Evolutionary conservation across 352 stramenopile species (phyloP).

Genomic region (Phytophthora pistaciae): DNA sequence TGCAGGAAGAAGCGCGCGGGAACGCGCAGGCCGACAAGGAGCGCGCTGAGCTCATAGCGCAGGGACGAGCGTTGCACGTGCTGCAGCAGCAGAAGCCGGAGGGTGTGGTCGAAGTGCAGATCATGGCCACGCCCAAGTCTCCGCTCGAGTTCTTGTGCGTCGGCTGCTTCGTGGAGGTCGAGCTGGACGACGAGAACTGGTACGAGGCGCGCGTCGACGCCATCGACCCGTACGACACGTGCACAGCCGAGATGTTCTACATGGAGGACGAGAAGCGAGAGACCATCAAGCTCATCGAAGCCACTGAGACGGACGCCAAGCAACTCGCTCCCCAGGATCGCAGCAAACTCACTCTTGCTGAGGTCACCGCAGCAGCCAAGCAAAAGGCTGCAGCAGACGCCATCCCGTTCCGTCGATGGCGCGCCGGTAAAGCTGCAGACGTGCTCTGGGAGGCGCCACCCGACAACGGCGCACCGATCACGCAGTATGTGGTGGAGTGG

Average conservation of each 20-base stretch:
- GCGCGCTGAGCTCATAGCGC: conserved; percentile 42
- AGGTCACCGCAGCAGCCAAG: conserved; percentile 58
- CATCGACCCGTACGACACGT: conserved; percentile 68
- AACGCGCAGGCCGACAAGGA: conserved; percentile 58
- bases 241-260: conserved; percentile 71
- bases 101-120: conserved; percentile 54
- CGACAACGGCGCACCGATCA: conserved; percentile 71
- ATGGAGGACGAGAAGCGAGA: conserved; percentile 70
- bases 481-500: conserved; percentile 79
- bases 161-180: conserved; percentile 66
- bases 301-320: conserved; percentile 30
- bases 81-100: conserved; percentile 78
- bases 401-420: conserved; percentile 74
- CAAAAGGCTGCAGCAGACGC: conserved; percentile 42
- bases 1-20: conserved; percentile 56
- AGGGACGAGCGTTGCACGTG: conserved; percentile 55
- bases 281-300: conserved; percentile 70
- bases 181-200: conserved; percentile 79
- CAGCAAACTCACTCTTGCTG: conserved; percentile 41
- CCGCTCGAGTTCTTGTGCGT: conserved; percentile 74
- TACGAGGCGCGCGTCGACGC: conserved; percentile 69
- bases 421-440: conserved; percentile 74
- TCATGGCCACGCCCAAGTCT: conserved; percentile 58
- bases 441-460: conserved; percentile 72
- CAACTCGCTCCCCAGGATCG: conserved; percentile 4